Evolutionary conservation across 257 asterid genomes (phyloP).

Genomic region (Fraxinus anomala): DNA sequence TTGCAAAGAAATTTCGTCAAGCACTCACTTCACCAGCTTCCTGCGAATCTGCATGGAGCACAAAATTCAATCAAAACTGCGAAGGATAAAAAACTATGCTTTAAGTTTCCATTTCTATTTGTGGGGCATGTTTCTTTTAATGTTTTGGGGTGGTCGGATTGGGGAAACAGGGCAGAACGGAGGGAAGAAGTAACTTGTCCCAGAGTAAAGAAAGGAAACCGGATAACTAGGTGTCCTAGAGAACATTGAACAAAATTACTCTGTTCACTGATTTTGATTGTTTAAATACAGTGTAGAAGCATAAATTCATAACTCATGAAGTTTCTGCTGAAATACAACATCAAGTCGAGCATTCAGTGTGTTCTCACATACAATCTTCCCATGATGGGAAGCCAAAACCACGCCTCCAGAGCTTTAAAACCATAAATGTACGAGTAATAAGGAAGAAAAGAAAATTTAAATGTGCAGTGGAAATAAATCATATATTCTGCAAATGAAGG

Average conservation of each 20-base stretch:
- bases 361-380: constrained; percentile 51
- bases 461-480: background rate
- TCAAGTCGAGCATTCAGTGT: constrained; percentile 50
- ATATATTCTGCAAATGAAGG: background rate
- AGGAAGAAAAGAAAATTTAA: background rate
- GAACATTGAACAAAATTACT: background rate
- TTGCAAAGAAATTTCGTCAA: constrained; percentile 10
- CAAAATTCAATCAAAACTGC: background rate
- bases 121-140: background rate
- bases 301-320: constrained; percentile 37
- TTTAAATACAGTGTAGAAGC: background rate
- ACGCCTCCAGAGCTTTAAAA: constrained; percentile 46
- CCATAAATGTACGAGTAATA: background rate
- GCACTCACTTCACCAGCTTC: constrained; percentile 30
- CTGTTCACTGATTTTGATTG: background rate
- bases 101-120: background rate
- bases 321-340: constrained; percentile 44
- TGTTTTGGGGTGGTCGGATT: background rate
- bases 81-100: background rate
- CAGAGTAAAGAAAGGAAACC: background rate
- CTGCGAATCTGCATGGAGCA: constrained; percentile 39
- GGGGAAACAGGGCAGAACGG: background rate
- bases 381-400: constrained; percentile 55
- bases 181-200: background rate
- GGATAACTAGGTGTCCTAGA: background rate